Base-by-base conservation (phyloP, 768 basidiomycete genomes). In the Kwoniella dejecticola region DNA sequence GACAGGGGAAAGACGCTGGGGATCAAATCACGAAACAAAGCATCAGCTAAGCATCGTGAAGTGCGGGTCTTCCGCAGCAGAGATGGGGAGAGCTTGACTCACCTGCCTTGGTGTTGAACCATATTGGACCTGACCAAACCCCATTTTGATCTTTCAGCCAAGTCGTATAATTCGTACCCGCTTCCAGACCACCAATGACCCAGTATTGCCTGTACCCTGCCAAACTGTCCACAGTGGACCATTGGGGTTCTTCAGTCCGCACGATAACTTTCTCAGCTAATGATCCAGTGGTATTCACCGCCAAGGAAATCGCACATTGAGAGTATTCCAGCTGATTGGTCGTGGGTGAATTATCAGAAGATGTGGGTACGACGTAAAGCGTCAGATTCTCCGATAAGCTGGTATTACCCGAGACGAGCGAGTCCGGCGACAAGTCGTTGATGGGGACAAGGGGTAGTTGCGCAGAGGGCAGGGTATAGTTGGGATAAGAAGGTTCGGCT, bases 91-190 rank as follows among this genome's bases (percentile, higher is more conserved):
- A 26, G 11, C 13, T 11, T 3, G 17, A 56, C 78, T 58, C 45
- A 79, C 79, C 67, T 26, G 74, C 60, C 60, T 80, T 80, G 29
- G 77, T 80, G 2, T 52, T 40, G n/a, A 79, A 63, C 72, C 70
- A 70, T 19, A 78, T 69, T 12, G 78, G 79, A 5, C 62, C 62
- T 21, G 67, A 56, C 50, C 66, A 7, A 21, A 52, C 57, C 11
- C 64, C 69, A 3, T 50, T 41, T 24, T 66, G 60, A 46, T 74
- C 73, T 11, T 69, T 52, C 0, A 69, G 29, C 74, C 74, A 80
- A 11, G 70, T 68, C 0, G 76, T 78, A 52, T 79, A 80, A 52
- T 80, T 79, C 13, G 52, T 56, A 1, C 48, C 70, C 3, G 68
- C 26, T 2, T 54, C 33, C 38, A 77, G 40, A 10, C 63, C 70